Conservation (phyloP, 345 rosid species). For the Eucalyptus erythrocorys region DNA sequence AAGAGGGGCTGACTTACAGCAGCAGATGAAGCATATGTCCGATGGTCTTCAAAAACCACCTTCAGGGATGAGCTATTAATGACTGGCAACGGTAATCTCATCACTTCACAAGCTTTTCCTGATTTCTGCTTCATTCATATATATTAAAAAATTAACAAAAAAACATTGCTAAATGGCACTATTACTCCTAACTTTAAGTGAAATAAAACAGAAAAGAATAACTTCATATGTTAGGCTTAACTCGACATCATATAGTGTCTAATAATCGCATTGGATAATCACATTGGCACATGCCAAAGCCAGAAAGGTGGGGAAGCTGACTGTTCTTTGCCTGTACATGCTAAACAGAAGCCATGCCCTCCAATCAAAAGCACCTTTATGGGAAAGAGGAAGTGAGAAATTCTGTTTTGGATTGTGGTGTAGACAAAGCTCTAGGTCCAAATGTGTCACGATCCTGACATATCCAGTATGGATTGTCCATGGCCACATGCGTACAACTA, state of each 20-base stretch:
- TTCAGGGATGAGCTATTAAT: conserved; percentile 69
- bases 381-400: background rate
- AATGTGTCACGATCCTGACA: background rate
- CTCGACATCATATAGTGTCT: background rate
- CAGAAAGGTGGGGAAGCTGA: background rate
- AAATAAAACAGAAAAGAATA: background rate
- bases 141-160: background rate
- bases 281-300: background rate
- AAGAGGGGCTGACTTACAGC: conserved; percentile 48
- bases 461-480: background rate
- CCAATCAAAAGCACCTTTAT: background rate
- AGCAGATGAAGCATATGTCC: conserved; percentile 77
- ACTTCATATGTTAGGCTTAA: background rate
- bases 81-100: conserved; percentile 70
- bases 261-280: background rate
- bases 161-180: background rate
- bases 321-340: background rate
- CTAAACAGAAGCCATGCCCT: background rate
- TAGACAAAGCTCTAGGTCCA: background rate
- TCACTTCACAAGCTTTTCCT: conserved; percentile 70
- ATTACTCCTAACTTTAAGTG: background rate
- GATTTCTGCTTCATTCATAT: conserved; percentile 42
- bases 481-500: background rate
- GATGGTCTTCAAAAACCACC: conserved; percentile 82
- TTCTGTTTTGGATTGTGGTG: background rate